Percentiles rank a stretch among this genome's conserved stretches.
Conservation (phyloP, 2,329 filamentous ascomycete species). For the Ciborinia camelliae region DNA sequence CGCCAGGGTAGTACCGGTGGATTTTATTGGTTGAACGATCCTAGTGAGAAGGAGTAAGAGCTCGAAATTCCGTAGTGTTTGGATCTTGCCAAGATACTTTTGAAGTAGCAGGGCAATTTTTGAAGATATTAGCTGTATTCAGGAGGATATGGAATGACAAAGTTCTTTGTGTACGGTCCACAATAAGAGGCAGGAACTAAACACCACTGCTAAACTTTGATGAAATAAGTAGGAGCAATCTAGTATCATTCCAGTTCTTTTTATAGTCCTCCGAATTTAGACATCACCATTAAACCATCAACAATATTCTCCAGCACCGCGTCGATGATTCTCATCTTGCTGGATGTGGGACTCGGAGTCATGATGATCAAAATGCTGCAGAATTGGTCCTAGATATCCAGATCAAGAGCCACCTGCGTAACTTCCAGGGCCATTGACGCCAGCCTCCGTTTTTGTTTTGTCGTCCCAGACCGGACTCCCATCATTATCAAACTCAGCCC, state of each 20-base stretch:
- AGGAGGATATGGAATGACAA: not conserved
- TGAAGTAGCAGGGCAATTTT: not conserved
- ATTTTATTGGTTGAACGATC: not conserved
- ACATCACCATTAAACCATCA: not conserved
- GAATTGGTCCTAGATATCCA: not conserved
- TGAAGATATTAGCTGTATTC: not conserved
- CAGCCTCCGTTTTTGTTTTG: not conserved
- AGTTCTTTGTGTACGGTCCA: not conserved
- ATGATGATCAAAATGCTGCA: not conserved
- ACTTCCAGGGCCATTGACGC: not conserved
- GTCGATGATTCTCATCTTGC: too few species aligned
- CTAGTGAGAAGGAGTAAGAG: not conserved
- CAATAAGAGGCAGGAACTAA: not conserved
- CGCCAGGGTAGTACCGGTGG: not conserved
- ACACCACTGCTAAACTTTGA: not conserved
- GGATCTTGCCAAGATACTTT: not conserved
- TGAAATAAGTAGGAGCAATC: not conserved
- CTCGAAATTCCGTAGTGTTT: not conserved
- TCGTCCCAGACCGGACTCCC: conserved; percentile 67
- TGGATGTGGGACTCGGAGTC: not conserved
- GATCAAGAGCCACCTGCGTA: not conserved
- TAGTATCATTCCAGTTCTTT: not conserved
- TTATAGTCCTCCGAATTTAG: not conserved
- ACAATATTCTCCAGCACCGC: not conserved
- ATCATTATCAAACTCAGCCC: conserved; percentile 84